Evolutionary conservation across 176 grass and related monocot species (phyloP).

Genomic region (Oryza officinalis): DNA sequence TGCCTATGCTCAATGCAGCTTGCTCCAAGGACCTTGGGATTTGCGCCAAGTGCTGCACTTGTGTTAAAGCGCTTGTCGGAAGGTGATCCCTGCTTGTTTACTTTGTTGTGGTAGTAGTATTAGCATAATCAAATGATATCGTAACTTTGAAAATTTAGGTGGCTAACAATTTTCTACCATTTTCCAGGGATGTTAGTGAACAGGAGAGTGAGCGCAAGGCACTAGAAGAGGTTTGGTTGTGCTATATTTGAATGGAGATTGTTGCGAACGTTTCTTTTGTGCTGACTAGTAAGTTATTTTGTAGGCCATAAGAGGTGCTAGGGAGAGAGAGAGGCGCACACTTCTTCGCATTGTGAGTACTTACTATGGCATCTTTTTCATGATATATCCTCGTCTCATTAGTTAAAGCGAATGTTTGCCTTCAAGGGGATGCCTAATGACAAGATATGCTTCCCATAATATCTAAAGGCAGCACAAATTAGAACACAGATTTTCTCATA

Average conservation of each 20-base stretch:
- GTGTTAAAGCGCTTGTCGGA: slow-evolving; percentile 58
- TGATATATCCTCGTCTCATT: neutral
- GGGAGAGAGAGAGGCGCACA: slow-evolving; percentile 78
- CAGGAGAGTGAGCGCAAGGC: slow-evolving; percentile 50
- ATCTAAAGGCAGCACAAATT: neutral
- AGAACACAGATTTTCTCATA: neutral
- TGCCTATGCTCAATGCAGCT: slow-evolving; percentile 40
- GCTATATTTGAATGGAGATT: neutral
- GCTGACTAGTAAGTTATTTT: slow-evolving; percentile 32
- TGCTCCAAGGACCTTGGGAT: slow-evolving; percentile 81
- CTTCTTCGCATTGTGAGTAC: slow-evolving; percentile 83
- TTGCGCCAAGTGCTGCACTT: slow-evolving; percentile 79
- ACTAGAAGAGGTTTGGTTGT: slow-evolving; percentile 58
- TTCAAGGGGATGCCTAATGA: neutral
- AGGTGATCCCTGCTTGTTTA: slow-evolving; percentile 48
- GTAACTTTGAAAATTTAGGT: neutral
- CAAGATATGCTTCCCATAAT: neutral
- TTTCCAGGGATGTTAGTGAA: slow-evolving; percentile 44
- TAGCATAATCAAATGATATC: neutral
- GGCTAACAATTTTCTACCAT: neutral
- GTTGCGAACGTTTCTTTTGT: neutral
- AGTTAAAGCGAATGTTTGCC: neutral
- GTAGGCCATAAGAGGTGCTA: slow-evolving; percentile 81
- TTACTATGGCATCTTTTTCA: neutral
- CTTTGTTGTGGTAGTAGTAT: slow-evolving; percentile 8